Evolutionary conservation across 2,329 filamentous ascomycete species (phyloP), one percentile per base, ranked within the genome.

Genomic region (Epichloe uncinata): DNA sequence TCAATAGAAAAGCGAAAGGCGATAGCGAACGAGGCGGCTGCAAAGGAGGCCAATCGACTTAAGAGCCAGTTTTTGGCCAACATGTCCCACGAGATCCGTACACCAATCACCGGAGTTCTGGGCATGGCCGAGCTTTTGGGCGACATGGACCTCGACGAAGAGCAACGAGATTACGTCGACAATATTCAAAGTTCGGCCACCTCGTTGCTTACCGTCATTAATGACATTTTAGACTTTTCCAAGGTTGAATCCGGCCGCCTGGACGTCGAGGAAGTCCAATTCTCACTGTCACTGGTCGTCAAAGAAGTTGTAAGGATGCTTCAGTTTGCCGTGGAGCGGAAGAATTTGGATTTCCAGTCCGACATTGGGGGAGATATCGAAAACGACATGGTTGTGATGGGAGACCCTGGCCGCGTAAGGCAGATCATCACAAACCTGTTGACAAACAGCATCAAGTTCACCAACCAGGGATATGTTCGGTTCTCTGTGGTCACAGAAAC

Each of bases 181-280:
- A 88, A 87, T 53, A 87, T 91, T 6, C 82, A 87, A 58, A 76
- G 84, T 47, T 90, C 85, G 5, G 86, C 84, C 0, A 89, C 91
- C 55, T 87, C 85, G 2, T 69, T 95, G 3, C 71, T 95, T 18
- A 91, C 87, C 0, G 84, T 95, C 40, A 94, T 95, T 65, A 94
- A 95, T 60, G 88, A 95, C 59, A 94, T 94, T 50, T 71, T 95
- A 2, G 88, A 94, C 65, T 90, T 94, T 62, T 93, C 87, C 4
- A 94, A 94, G 63, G 82, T 88, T 2, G 86, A 90, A 61, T 87
- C 83, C 8, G 85, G 86, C 3, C 74, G 82, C 7, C 67, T 90
- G 18, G 85, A 89, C 54, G 83, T 90, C 40, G 85, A 89, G 64
- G 84, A 89, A 57, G 84, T 89, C 0, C 84, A 87, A 53, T 91